Base-by-base conservation (phyloP, 1,139 yeast species). In the Yamadazyma dendronema region DNA sequence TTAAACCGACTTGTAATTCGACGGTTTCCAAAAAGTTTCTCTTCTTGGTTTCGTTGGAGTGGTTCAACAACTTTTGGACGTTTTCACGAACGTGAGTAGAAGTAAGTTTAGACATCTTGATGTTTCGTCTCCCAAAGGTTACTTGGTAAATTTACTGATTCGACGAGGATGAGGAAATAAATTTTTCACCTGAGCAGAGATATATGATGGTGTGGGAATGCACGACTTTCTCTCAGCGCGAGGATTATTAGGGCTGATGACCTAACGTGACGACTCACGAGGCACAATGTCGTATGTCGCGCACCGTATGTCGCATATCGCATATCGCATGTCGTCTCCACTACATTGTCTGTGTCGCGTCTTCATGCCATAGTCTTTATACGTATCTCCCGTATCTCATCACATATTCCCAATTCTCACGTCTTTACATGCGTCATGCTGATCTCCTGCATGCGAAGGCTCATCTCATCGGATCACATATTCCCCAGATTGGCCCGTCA, bases 1-100 rank as follows among this genome's bases (percentile, higher is more conserved):
- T 94, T 67, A 94, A 84, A 74, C 98, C 98, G 66, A 94, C 96
- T 81, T 94, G 98, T 72, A 94, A 84, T 80, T 94, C 99, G 66
- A 94, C 90, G 75, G 99, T 92, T 84, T 94, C 98, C 78, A 92
- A 85, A 81, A 94, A 94, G 95, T 94, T 92, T 85, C 99, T 89
- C 96, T 92, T 92, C 88, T 92, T 92, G 81, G 95, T 86, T 73
- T 88, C 94, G 67, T 59, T 79, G 66, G 98, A 89, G 81, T 72
- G 84, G 69, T 84, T 85, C 73, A 94, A 79, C 67, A 94, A 79
- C 75, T 87, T 83, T 70, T 86, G 80, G 72, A 94, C 97, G 81
- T 89, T 81, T 67, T 86, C 96, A 79, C 98, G 95, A 64, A 94
- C 96, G 77, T 86, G 90, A 66, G 94, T 67, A 63, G 86, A 77